Conservation (phyloP, 2,329 filamentous ascomycete species). For the Arthrobotrys sinensis region DNA sequence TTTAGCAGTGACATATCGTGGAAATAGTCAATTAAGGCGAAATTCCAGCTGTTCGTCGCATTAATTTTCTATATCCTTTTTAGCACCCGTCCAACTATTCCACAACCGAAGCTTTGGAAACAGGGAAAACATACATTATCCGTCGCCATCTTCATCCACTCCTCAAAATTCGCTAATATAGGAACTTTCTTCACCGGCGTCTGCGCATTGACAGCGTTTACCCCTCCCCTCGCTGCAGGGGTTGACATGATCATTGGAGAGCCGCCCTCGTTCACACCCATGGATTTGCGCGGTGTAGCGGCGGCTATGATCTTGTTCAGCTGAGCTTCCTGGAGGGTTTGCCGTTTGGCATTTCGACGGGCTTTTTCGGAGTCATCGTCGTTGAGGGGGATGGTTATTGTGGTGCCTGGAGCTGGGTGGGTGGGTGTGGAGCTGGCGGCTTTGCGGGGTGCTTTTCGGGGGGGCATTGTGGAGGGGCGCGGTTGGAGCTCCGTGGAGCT, state of each 20-base stretch:
- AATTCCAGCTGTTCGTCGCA: constrained; percentile 98
- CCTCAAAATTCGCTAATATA: constrained; percentile 96
- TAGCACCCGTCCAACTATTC: not conserved
- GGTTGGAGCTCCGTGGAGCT: constrained; percentile 24
- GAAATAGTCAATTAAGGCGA: constrained; percentile 99
- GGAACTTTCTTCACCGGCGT: constrained; percentile 97
- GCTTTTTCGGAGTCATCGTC: constrained; percentile 95
- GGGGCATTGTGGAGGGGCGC: constrained; percentile 32
- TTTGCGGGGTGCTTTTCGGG: constrained; percentile 47
- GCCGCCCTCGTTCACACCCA: constrained; percentile 73
- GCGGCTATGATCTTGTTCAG: constrained; percentile 92
- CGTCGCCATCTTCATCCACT: constrained; percentile 99
- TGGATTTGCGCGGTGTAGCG: constrained; percentile 74
- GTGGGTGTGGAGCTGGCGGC: constrained; percentile 45
- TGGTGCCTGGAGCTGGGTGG: constrained; percentile 45
- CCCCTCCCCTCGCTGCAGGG: constrained; percentile 69
- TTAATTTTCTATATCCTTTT: constrained; percentile 81
- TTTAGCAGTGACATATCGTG: constrained; percentile 98
- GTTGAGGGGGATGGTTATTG: constrained; percentile 87
- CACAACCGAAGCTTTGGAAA: not conserved
- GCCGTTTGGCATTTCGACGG: constrained; percentile 85
- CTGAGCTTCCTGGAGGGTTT: constrained; percentile 89
- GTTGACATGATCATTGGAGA: constrained; percentile 65
- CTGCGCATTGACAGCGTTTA: constrained; percentile 81
- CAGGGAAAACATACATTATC: constrained; percentile 77